These are phyloP conservation scores for Citrus unshiu DNA, from an alignment of 345 rosid genomes.

Conservation along the genomic window DNA sequence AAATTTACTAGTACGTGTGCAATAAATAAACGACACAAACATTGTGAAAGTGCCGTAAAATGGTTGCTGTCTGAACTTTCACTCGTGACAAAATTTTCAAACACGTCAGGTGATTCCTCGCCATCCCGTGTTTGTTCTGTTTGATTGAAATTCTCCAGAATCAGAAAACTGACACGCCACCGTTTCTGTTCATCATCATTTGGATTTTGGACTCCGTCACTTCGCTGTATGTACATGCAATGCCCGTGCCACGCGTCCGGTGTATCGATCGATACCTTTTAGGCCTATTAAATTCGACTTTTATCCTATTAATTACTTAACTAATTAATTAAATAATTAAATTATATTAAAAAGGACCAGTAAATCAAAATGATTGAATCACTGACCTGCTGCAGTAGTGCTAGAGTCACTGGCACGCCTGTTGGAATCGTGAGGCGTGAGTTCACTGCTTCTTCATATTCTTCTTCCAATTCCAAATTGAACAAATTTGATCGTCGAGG, in stretches of 20 bases:
- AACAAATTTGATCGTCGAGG: neutral
- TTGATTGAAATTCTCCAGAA: too few species aligned
- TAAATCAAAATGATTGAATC: neutral
- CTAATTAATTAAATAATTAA: too few species aligned
- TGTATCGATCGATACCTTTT: neutral
- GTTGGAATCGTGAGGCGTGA: neutral
- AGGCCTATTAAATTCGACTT: too few species aligned
- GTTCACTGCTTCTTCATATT: neutral
- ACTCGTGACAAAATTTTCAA: neutral
- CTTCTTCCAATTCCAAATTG: neutral
- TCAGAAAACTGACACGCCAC: neutral
- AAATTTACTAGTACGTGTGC: too few species aligned
- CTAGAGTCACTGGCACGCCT: too few species aligned
- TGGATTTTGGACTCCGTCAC: too few species aligned
- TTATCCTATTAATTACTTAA: too few species aligned
- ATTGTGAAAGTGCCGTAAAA: too few species aligned
- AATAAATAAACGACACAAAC: too few species aligned
- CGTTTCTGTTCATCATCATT: too few species aligned
- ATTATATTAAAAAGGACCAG: neutral
- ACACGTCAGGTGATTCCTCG: neutral
- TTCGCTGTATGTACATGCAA: neutral
- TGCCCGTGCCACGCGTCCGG: neutral
- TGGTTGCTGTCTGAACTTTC: neutral
- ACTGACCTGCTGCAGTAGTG: too few species aligned
- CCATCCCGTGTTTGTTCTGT: neutral